Evolutionary conservation across 192 early-diverging fungal genomes (phyloP).

Genomic region (Diversispora epigaea): DNA sequence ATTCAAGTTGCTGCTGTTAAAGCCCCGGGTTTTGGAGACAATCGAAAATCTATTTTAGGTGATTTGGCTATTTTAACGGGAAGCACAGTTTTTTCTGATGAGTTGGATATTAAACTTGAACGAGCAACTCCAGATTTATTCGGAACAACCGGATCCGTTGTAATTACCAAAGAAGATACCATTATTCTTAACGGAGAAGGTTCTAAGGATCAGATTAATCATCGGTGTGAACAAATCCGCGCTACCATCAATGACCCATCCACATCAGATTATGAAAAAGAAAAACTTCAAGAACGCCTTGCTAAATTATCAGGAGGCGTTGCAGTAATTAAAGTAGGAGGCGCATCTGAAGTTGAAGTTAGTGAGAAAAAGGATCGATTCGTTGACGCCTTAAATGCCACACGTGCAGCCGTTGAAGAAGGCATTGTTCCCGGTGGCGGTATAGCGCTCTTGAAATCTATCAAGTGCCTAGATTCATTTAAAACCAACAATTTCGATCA

Average conservation of each 20-base stretch:
- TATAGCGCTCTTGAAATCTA: conserved; percentile 92
- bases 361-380: conserved; percentile 99
- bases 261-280: conserved; percentile 96
- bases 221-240: conserved; percentile 98
- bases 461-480: conserved; percentile 74
- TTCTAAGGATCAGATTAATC: conserved; percentile 81
- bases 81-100: conserved; percentile 95
- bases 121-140: conserved; percentile 89
- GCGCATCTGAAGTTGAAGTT: conserved; percentile 97
- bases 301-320: conserved; percentile 98
- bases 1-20: conserved; percentile 96
- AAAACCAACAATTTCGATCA: conserved; percentile 99
- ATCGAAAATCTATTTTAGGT: conserved; percentile 98
- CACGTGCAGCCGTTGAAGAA: conserved; percentile 98
- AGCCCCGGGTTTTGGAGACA: conserved; percentile 99
- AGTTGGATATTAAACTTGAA: conserved; percentile 96
- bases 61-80: conserved; percentile 97
- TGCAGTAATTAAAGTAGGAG: conserved; percentile 99
- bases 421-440: conserved; percentile 99
- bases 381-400: conserved; percentile 97
- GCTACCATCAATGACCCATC: conserved; percentile 74
- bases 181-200: conserved; percentile 96
- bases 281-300: conserved; percentile 99
- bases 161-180: conserved; percentile 99
- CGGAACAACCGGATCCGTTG: conserved; percentile 83